Percentiles rank a stretch among this genome's conserved stretches.
These are phyloP conservation scores for Sherardia arvensis DNA, from an alignment of 257 asterid species.

Conservation along the genomic window DNA sequence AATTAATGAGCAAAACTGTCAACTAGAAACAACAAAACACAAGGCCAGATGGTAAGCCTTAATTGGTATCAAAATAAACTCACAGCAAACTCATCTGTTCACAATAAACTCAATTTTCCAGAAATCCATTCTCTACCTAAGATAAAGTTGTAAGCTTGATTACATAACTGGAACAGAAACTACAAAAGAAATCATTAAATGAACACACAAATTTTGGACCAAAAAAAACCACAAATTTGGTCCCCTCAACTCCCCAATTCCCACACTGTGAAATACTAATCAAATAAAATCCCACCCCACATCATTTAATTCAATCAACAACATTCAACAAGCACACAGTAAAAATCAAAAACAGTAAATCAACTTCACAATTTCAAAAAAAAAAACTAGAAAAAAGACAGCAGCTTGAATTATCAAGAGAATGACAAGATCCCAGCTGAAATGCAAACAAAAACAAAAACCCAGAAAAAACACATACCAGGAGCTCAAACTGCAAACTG, in stretches of 20 bases:
- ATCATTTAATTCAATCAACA: neutral
- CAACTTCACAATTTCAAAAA: neutral
- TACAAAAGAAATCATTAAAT: neutral
- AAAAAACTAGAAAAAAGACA: neutral
- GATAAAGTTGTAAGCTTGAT: neutral
- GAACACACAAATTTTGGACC: neutral
- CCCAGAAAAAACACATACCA: constrained; percentile 5
- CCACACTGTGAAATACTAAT: neutral
- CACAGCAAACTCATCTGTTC: neutral
- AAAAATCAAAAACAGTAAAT: neutral
- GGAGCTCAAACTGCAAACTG: constrained; percentile 3
- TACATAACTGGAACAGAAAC: neutral
- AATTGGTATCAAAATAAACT: neutral
- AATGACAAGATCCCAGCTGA: constrained; percentile 4
- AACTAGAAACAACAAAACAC: neutral
- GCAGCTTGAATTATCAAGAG: neutral
- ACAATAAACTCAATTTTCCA: neutral
- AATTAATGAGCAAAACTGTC: neutral
- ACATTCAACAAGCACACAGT: neutral
- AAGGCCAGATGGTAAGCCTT: neutral
- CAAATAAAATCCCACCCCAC: neutral
- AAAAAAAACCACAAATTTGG: neutral
- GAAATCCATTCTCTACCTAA: neutral
- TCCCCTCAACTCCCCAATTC: neutral
- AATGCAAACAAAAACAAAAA: neutral